Evolutionary conservation across 306 rosid genomes (phyloP), one percentile per base, ranked within the genome.

Genomic region (Medicago truncatula): DNA sequence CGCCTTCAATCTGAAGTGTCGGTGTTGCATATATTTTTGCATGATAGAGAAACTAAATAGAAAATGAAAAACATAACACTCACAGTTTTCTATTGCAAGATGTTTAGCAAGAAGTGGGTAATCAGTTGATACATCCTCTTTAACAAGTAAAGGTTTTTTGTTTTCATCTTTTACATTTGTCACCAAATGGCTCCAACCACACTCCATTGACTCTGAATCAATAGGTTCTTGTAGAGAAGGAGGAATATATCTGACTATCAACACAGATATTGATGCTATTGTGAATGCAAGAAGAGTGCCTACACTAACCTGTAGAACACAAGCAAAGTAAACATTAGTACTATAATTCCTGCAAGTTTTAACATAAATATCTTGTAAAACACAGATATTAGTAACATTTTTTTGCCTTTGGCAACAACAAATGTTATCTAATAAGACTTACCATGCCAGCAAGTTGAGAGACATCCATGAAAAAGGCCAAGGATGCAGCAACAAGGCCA

Each of bases 281-380:
- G 95, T 87, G 85, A 90, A 94, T 53, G 98, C 97, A 60, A 90
- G 89, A 79, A 94, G 96, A 13, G 98, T 92, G 31, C 98, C 97
- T 65, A 92, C 96, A 74, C 98, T 94, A 43, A 94, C 96, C 98
- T 94, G 85, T 82, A 79, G 14, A 49, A 79, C 40, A 58, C 38
- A 67, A 75, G 60, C 12, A 13, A 75, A 78, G 47, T 69, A 72
- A 66, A 77, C 10, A 34, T 86, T 50, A 67, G 60, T 43, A 60
- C 16, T 60, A 66, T 10, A 46, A 23, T 23, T 23, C 28, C 28
- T 1, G 2, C 2, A 23, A 23, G 28, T 23, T 23, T 21, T 23
- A 23, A 23, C 28, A 23, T 3, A 23, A 3, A 23, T 23, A 23
- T 23, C 28, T 23, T 23, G 28, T 23, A 23, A 3, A 23, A 23